Base-by-base conservation (phyloP, 495 filamentous ascomycete species). In the Rostrohypoxylon terebratum region DNA sequence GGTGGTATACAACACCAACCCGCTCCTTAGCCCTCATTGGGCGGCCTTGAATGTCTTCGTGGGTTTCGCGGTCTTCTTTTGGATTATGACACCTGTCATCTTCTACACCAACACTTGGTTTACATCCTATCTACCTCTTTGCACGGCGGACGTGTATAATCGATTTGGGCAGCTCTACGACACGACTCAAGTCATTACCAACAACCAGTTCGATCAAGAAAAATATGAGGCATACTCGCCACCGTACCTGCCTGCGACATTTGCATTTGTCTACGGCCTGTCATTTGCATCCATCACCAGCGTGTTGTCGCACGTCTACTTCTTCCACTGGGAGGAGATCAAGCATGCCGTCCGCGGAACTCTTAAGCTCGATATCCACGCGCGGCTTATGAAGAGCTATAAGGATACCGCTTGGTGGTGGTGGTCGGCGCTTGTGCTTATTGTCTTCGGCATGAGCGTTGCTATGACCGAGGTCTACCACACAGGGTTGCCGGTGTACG, bases 201-300 rank as follows among this genome's bases (percentile, higher is more conserved):
- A 65, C 14, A 67, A 75, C 11, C 33, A 63, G 4, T 78, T 78
- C 34, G 76, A 78, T 51, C 42, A 63, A 16, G 71, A 68, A 59
- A 75, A 74, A 40, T 76, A 76, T 33, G 57, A 16, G 31, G 68
- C 51, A 20, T 78, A 78, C 63, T 78, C 76, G 4, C 76, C 76
- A 8, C 72, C 73, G 28, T 78, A 76, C 51, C 31, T 78, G 16
- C 74, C 74, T 3, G 75, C 75, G 18, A 75, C 72, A 4, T 76
- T 71, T 44, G 76, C 74, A 7, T 74, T 78, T 31, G 75, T 77
- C 11, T 78, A 78, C 33, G 69, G 71, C 13, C 50, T 78, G 1
- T 75, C 72, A 6, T 78, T 78, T 55, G 77, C 77, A 0, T 77
- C 73, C 3, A 77, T 82, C 59, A 79, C 84, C 7, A 83, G 73